A percentile compares a stretch with the other conserved stretches of the same genome.
These are phyloP conservation scores for Pinus albicaulis DNA, from an alignment of 75 land plant species.

Conservation along the genomic window DNA sequence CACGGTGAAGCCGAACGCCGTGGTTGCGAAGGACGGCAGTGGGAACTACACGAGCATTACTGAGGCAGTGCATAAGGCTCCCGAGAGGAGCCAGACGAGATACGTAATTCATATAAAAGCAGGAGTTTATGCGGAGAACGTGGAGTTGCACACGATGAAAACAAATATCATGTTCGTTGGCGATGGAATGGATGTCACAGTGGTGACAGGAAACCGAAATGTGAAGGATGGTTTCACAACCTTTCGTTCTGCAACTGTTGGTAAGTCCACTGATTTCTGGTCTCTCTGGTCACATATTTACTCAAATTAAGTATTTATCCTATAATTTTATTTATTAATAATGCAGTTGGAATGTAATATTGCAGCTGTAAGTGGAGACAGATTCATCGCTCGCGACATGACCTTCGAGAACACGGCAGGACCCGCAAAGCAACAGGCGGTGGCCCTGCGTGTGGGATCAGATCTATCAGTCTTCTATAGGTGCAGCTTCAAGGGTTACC, in stretches of 20 bases:
- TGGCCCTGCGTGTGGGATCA: conserved; percentile 30
- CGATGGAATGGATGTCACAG: conserved; percentile 12
- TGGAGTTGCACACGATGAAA: background rate
- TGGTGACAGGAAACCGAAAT: conserved; percentile 8
- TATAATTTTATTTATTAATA: too few relatives aligned
- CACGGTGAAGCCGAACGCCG: too few relatives aligned
- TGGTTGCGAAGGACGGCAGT: background rate
- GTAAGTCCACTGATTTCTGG: too few relatives aligned
- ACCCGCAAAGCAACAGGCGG: conserved; percentile 37
- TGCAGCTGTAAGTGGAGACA: conserved; percentile 10
- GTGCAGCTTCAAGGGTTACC: conserved; percentile 28
- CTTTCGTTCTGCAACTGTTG: too few relatives aligned
- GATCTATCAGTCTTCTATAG: conserved; percentile 27
- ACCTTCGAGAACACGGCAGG: conserved; percentile 30
- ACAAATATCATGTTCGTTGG: background rate
- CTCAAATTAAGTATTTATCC: too few relatives aligned
- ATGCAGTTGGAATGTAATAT: background rate
- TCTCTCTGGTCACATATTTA: too few relatives aligned
- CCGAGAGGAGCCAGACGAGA: background rate
- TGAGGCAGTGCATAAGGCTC: conserved; percentile 8
- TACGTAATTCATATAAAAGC: too few relatives aligned
- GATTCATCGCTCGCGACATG: conserved; percentile 22
- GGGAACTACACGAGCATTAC: conserved; percentile 10
- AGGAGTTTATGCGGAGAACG: background rate
- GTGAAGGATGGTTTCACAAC: background rate